Percentiles rank a stretch among this genome's conserved stretches.
phyloP scores from a whole-genome alignment of 2,329 filamentous ascomycete species.

The Fusarium udum region DNA sequence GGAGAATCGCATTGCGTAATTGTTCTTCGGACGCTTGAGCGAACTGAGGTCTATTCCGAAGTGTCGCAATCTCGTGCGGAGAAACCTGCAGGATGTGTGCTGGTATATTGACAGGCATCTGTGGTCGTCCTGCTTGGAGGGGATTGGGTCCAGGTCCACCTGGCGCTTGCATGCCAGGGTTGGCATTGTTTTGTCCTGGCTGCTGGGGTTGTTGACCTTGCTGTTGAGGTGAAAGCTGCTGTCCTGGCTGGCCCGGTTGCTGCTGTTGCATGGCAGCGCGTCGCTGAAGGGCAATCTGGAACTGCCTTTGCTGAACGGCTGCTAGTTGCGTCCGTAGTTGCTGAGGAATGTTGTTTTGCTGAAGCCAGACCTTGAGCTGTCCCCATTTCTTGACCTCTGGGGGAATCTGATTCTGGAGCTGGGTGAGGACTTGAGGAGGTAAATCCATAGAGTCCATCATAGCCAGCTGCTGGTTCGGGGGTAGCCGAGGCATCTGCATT shows the following conservation, averaged over 20 bases:
- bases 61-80: conserved; percentile 47
- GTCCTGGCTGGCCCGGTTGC: conserved; percentile 23
- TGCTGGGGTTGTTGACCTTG: conserved; percentile 35
- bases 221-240: conserved; percentile 29
- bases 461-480: conserved; percentile 46
- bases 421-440: conserved; percentile 48
- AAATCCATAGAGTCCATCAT: conserved; percentile 62
- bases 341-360: conserved; percentile 49
- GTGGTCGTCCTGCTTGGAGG: conserved; percentile 40
- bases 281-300: conserved; percentile 47
- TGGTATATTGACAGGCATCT: conserved; percentile 43
- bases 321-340: conserved; percentile 47
- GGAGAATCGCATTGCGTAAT: conserved; percentile 45
- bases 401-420: conserved; percentile 47
- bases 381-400: conserved; percentile 60
- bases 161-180: conserved; percentile 36
- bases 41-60: conserved; percentile 43
- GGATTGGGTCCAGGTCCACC: conserved; percentile 42
- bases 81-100: conserved; percentile 48
- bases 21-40: conserved; percentile 48
- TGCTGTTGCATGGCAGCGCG: conserved; percentile 43
- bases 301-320: conserved; percentile 53
- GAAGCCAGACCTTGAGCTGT: conserved; percentile 56
- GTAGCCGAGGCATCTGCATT: conserved; percentile 43
- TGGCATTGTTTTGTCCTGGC: conserved; percentile 45